Base-by-base conservation (phyloP, 2,329 filamentous ascomycete species). In the Cladobotryum protrusum region DNA sequence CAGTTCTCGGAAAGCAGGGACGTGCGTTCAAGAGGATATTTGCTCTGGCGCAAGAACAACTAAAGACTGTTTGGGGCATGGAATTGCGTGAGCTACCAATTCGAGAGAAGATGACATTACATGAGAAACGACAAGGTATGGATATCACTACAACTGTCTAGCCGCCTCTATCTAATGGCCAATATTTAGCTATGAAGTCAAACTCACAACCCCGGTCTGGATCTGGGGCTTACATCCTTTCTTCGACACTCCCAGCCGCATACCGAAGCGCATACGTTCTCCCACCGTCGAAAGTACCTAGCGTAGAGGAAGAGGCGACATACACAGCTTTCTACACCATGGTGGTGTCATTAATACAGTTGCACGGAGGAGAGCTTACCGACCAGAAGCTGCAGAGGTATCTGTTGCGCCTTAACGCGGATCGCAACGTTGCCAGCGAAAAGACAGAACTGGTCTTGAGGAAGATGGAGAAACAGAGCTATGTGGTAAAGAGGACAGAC, bases 11-110 rank as follows among this genome's bases (percentile, higher is more conserved):
- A 15, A 77, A 83, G 42, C 78, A 84, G 8, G 72, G 81, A 6
- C 76, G 85, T 32, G 73, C 82, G 34, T 97, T 96, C 66, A 90
- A 83, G 63, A 66, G 71, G 12, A 82, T 96, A 3, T 96, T 96
- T 61, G 79, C 80, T 0, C 73, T 79, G 37, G 89, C 92, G 39
- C 92, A 99, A 65, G 68, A 73, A 33, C 79, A 87, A 57, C 72
- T 99, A 35, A 74, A 77, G 43, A 71, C 72, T 2, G 77, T 84
- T 1, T 97, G 96, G 68, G 93, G 93, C n/a, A 96, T 97, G 90
- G 79, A 91, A 65, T 79, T 99, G 76, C 76, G 82, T 4, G 91
- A 96, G 68, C 74, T 97, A 45, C 90, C 93, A 0, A 74, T 79
- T 1, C 81, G 79, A 61, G 92, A 96, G 61, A 95, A 90, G 67